Conservation (phyloP, 2,329 filamentous ascomycete genomes). For the Penicillium janthinellum region DNA sequence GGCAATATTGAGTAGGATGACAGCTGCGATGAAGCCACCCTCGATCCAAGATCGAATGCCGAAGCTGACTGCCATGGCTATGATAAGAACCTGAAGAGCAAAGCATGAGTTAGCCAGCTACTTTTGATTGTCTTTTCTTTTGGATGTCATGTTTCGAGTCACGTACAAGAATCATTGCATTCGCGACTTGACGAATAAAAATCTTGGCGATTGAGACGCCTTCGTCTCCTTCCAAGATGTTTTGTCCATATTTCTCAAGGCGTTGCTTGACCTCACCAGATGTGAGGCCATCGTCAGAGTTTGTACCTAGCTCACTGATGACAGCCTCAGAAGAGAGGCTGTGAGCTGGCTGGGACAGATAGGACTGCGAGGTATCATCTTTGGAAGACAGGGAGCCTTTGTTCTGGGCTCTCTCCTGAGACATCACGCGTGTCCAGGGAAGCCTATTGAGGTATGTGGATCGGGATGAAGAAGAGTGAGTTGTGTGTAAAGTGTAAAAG, state of each 20-base stretch:
- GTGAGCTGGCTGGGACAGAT: conserved; percentile 64
- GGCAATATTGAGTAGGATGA: conserved; percentile 60
- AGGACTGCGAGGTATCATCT: conserved; percentile 47
- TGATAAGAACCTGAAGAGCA: conserved; percentile 66
- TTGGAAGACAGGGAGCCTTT: conserved; percentile 14
- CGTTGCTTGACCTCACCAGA: conserved; percentile 56
- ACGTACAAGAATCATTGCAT: conserved; percentile 67
- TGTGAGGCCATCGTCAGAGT: conserved; percentile 61
- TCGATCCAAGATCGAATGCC: conserved; percentile 61
- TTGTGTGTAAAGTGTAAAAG: background rate
- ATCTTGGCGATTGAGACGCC: conserved; percentile 71
- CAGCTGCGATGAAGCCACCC: conserved; percentile 61
- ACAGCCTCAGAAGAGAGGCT: conserved; percentile 58
- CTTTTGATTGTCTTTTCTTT: background rate
- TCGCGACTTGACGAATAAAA: conserved; percentile 66
- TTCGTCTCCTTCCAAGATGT: conserved; percentile 66
- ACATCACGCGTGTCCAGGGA: conserved; percentile 18
- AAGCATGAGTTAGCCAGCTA: conserved; percentile 29
- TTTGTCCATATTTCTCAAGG: conserved; percentile 60
- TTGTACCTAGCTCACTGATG: conserved; percentile 57
- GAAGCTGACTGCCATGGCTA: conserved; percentile 69
- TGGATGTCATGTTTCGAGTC: background rate
- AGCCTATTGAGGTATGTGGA: conserved; percentile 6
- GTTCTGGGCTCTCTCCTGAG: conserved; percentile 20
- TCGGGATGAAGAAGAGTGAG: background rate